Evolutionary conservation across 2,329 filamentous ascomycete species (phyloP).

Genomic region (Blastomyces parvus): DNA sequence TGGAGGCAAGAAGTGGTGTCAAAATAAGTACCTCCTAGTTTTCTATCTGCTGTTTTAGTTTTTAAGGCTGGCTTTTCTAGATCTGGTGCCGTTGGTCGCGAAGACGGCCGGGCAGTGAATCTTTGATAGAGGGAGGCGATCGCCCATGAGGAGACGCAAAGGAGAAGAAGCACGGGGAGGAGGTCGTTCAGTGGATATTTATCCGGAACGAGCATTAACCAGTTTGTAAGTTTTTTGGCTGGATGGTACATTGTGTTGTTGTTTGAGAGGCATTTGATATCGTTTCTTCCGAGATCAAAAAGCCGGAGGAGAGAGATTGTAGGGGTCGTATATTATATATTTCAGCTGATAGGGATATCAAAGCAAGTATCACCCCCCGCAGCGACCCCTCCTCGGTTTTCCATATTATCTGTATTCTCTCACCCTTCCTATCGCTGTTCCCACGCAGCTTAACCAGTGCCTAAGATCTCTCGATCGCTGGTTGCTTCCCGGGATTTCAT

Average conservation of each 20-base stretch:
- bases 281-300: not conserved
- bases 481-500: slow-evolving; percentile 26
- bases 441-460: not conserved
- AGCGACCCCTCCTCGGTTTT: not conserved
- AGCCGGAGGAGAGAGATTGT: too few relatives aligned
- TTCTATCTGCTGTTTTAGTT: slow-evolving; percentile 30
- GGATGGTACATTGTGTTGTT: not conserved
- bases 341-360: not conserved
- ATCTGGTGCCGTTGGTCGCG: slow-evolving; percentile 31
- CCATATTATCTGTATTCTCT: not conserved
- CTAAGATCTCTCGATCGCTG: not conserved
- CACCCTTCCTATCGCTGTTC: not conserved
- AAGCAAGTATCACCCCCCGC: not conserved
- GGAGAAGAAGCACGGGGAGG: not conserved
- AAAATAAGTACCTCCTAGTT: slow-evolving; percentile 38
- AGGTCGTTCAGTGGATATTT: not conserved
- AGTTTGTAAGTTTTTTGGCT: not conserved
- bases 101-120: not conserved
- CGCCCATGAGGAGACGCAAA: not conserved
- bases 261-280: not conserved
- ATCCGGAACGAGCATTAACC: not conserved
- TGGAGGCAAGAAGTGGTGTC: not conserved
- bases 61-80: slow-evolving; percentile 36
- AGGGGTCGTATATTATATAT: not conserved
- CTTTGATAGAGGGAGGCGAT: not conserved